Base-by-base conservation (phyloP, 2,329 filamentous ascomycete genomes). In the Hypoxylon sp. region DNA sequence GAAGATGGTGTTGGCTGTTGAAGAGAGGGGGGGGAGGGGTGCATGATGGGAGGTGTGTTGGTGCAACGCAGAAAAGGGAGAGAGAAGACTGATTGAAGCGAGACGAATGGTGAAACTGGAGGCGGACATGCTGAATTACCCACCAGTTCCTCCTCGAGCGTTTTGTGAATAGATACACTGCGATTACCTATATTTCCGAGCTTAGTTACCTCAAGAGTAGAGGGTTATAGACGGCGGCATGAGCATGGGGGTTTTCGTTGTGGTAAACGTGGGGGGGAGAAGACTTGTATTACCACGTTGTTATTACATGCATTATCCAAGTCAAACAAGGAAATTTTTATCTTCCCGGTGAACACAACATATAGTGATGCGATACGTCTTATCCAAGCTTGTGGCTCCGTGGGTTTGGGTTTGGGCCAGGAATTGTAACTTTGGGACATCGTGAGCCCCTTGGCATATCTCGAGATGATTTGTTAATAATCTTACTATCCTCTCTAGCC, bases 111-210 rank as follows among this genome's bases (percentile, higher is more conserved):
- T 13, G 28, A 32, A 46, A 46, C 11, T 26, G 59, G n/a, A 7
- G 24, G 24, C 24, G 7, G 37, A 10, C 37, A 59, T 62, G 24
- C 17, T 15, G 32, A 49, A 41, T 24, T 57, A 39, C 49, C n/a
- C 10, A 17, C 39, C 20, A 17, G 26, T 17, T 51, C 53, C 28
- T 32, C 22, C 34, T 44, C 37, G 22, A 51, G 41, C 37, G 39
- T 60, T 64, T 58, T 44, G 43, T 53, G 32, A 55, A 50, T 56
- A 51, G 53, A 67, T 64, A 67, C 60, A 67, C 50, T 56, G 56
- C 30, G 54, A 39, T 43, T 56, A 37, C 37, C 15, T 28, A 28
- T 51, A 39, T 48, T 55, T 47, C 28, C 47, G 44, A 24, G 44
- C 20, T 54, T 17, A 50, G 11, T 43, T 50, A 15, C 34, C 51